Evolutionary conservation across 1,284 basidiomycete genomes (phyloP).

Genomic region (Coniferiporia weirii): DNA sequence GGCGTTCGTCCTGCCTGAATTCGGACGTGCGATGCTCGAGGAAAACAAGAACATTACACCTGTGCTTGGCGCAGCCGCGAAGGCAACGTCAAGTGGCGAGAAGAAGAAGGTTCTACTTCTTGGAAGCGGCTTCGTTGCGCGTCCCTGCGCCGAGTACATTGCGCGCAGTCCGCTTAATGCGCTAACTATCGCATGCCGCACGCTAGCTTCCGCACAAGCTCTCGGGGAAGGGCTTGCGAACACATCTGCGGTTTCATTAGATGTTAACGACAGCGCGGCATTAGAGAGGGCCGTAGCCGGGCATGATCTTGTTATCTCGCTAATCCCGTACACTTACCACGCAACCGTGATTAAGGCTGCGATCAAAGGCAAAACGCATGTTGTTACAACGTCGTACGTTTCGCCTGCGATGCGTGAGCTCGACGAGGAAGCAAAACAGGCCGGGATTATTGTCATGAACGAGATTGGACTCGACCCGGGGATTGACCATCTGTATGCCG

Average conservation of each 20-base stretch:
- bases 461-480: constrained; percentile 98
- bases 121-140: constrained; percentile 93
- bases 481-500: constrained; percentile 92
- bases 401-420: constrained; percentile 87
- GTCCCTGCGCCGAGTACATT: constrained; percentile 92
- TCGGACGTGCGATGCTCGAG: constrained; percentile 72
- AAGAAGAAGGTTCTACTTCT: constrained; percentile 82
- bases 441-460: constrained; percentile 95
- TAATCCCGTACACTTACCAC: constrained; percentile 96
- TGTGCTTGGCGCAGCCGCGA: constrained; percentile 53
- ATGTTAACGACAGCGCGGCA: constrained; percentile 70
- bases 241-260: constrained; percentile 75
- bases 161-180: constrained; percentile 78
- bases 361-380: constrained; percentile 91
- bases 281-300: constrained; percentile 80
- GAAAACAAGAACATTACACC: constrained; percentile 69
- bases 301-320: constrained; percentile 92
- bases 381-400: constrained; percentile 96
- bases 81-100: constrained; percentile 32
- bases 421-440: constrained; percentile 78
- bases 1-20: constrained; percentile 91
- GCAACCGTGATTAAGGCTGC: constrained; percentile 90
- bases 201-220: constrained; percentile 67
- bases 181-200: constrained; percentile 88
- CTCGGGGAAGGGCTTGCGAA: constrained; percentile 68